These are phyloP conservation scores for Phytophthora kernoviae DNA, from an alignment of 352 stramenopile genomes.

Conservation along the genomic window DNA sequence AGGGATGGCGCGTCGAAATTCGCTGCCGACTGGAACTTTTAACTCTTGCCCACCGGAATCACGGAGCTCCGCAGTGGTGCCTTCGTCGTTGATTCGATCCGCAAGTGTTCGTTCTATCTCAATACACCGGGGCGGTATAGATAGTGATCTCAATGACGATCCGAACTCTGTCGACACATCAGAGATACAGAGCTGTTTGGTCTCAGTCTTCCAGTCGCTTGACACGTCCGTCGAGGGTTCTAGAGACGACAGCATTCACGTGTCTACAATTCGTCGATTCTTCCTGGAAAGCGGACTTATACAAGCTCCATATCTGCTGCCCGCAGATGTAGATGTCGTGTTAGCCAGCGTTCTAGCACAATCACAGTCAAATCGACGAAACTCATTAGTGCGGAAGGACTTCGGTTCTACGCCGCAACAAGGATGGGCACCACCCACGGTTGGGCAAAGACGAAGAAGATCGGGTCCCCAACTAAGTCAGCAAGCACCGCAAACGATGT, in stretches of 20 bases:
- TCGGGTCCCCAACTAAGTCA: conserved; percentile 10
- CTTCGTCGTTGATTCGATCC: not conserved
- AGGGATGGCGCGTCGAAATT: conserved; percentile 14
- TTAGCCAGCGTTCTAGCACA: conserved; percentile 66
- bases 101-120: conserved; percentile 13
- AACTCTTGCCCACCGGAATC: conserved; percentile 1
- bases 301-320: conserved; percentile 44
- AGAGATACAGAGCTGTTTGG: conserved; percentile 41
- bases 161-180: conserved; percentile 14
- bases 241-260: conserved; percentile 50
- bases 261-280: conserved; percentile 69
- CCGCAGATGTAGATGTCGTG: conserved; percentile 72
- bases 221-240: conserved; percentile 47
- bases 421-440: conserved; percentile 21
- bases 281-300: conserved; percentile 69
- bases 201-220: conserved; percentile 51
- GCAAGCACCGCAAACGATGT: conserved; percentile 19
- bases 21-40: conserved; percentile 15
- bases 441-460: conserved; percentile 29
- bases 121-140: not conserved
- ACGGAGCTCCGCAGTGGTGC: not conserved
- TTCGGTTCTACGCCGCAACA: conserved; percentile 25
- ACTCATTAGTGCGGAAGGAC: conserved; percentile 58
- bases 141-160: conserved; percentile 28
- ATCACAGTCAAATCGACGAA: conserved; percentile 56